phyloP scores from a whole-genome alignment of 306 rosid genomes.

The Vigna angularis region DNA sequence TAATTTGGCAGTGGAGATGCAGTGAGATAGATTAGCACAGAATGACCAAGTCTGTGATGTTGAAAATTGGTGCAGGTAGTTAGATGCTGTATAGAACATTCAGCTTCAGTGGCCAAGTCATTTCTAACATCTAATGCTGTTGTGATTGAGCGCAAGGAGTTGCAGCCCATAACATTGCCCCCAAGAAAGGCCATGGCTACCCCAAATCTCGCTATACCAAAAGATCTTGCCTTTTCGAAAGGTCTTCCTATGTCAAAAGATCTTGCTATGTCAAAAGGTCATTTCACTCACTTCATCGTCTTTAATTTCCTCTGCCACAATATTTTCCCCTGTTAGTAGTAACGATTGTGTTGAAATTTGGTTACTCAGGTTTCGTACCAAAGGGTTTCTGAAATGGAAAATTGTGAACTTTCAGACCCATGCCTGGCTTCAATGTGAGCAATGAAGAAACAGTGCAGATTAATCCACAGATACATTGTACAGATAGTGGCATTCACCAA shows the following conservation, averaged over 20 bases:
- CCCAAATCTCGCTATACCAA: constrained; percentile 39
- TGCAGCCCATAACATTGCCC: constrained; percentile 44
- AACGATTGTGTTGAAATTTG: constrained; percentile 21
- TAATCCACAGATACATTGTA: neutral
- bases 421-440: constrained; percentile 12
- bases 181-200: constrained; percentile 54
- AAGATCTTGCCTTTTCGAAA: neutral
- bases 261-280: neutral
- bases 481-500: constrained; percentile 27
- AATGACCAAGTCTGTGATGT: neutral
- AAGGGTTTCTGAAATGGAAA: constrained; percentile 48
- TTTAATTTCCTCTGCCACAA: neutral
- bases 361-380: constrained; percentile 60
- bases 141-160: constrained; percentile 67
- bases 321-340: constrained; percentile 13
- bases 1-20: constrained; percentile 11
- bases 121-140: constrained; percentile 88
- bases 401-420: constrained; percentile 8
- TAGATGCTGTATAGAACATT: constrained; percentile 90
- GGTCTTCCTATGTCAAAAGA: no score
- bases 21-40: neutral
- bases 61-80: constrained; percentile 69
- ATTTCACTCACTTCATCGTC: constrained; percentile 1
- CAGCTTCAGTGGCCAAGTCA: constrained; percentile 86
- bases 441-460: constrained; percentile 12